Conservation (phyloP, 2,329 filamentous ascomycete genomes). For the Claviceps arundinis region DNA sequence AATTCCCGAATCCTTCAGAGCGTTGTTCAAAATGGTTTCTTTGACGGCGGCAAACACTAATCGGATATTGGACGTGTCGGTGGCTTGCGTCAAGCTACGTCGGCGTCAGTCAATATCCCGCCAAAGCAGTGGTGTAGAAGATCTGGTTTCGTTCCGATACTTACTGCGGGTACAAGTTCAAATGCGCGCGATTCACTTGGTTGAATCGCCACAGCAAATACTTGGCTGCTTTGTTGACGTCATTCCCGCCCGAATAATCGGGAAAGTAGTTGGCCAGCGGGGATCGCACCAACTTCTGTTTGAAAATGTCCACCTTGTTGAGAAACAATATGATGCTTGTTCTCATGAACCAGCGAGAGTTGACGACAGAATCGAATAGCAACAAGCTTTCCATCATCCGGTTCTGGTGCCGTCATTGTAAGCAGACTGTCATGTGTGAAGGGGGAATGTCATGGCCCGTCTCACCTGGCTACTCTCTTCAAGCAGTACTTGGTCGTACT, state of each 20-base stretch:
- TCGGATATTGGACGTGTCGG: slow-evolving; percentile 95
- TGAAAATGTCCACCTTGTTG: slow-evolving; percentile 98
- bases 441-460: neutral
- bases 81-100: slow-evolving; percentile 84
- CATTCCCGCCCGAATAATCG: slow-evolving; percentile 93
- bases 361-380: slow-evolving; percentile 95
- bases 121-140: neutral
- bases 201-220: slow-evolving; percentile 98
- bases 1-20: slow-evolving; percentile 94
- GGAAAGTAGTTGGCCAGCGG: slow-evolving; percentile 92
- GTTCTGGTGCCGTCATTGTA: slow-evolving; percentile 45
- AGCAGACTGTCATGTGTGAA: neutral
- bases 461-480: slow-evolving; percentile 94
- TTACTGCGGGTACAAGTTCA: slow-evolving; percentile 96
- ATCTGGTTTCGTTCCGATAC: slow-evolving; percentile 17
- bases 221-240: slow-evolving; percentile 95
- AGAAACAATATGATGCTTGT: slow-evolving; percentile 98
- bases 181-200: slow-evolving; percentile 89
- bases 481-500: slow-evolving; percentile 93
- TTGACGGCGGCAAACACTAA: slow-evolving; percentile 97
- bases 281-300: slow-evolving; percentile 79
- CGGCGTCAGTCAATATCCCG: neutral
- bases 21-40: slow-evolving; percentile 96
- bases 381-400: slow-evolving; percentile 99
- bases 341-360: slow-evolving; percentile 97